A percentile compares a stretch with the other conserved stretches of the same genome.
Evolutionary conservation across 306 rosid species (phyloP).

Genomic region (Acmispon strigosus): DNA sequence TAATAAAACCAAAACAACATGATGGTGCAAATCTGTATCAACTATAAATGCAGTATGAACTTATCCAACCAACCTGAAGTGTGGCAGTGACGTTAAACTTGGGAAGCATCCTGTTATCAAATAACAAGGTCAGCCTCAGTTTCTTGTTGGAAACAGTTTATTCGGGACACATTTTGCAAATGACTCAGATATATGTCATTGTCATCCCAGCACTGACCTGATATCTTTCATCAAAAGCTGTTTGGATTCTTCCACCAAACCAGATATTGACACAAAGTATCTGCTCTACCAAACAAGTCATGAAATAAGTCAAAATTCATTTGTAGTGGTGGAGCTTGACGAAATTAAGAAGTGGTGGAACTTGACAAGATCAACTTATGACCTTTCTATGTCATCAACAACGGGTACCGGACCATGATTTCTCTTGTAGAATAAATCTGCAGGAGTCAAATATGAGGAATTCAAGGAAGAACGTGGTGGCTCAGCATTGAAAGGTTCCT

Average conservation of each 20-base stretch:
- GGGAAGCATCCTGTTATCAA: slow-evolving; percentile 66
- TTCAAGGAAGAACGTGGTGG: slow-evolving; percentile 66
- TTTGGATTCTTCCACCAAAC: slow-evolving; percentile 49
- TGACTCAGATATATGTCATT: neutral
- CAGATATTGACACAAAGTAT: slow-evolving; percentile 58
- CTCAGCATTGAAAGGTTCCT: slow-evolving; percentile 91
- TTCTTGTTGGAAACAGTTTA: neutral
- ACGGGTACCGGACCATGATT: slow-evolving; percentile 85
- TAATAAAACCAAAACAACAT: neutral
- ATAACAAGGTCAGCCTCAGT: slow-evolving; percentile 10
- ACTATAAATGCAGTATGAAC: neutral
- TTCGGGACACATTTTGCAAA: neutral
- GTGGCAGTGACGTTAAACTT: slow-evolving; percentile 76
- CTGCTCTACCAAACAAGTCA: slow-evolving; percentile 37
- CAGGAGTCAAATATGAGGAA: slow-evolving; percentile 63
- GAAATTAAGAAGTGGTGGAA: neutral
- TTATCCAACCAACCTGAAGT: slow-evolving; percentile 44
- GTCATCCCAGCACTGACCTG: slow-evolving; percentile 36
- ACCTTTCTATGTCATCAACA: slow-evolving; percentile 67
- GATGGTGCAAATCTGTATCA: neutral
- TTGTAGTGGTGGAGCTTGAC: neutral
- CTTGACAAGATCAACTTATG: neutral
- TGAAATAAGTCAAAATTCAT: neutral
- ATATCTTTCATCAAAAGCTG: slow-evolving; percentile 67
- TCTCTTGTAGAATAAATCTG: slow-evolving; percentile 84